phyloP scores from a whole-genome alignment of 345 rosid genomes.

The Erodium maritimum region DNA sequence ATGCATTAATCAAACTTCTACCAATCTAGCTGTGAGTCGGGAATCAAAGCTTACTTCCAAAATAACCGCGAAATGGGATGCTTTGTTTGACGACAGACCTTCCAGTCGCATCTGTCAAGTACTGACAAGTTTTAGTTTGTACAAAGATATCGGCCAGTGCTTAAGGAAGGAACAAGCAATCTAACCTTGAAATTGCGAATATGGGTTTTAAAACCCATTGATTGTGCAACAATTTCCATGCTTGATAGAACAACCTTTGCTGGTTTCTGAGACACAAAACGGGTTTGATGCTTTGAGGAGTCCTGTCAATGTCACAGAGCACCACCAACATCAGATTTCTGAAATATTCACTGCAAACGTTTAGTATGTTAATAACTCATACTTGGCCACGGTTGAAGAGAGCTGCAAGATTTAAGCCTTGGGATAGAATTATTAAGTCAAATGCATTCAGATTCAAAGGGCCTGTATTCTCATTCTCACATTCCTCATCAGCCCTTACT shows the following conservation, averaged over 20 bases:
- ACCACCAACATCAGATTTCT: conserved; percentile 1
- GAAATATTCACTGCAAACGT: background rate
- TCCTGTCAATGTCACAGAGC: conserved; percentile 52
- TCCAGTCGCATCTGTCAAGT: conserved; percentile 87
- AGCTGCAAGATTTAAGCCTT: conserved; percentile 86
- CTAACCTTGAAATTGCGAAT: conserved; percentile 87
- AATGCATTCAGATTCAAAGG: conserved; percentile 91
- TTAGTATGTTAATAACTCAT: conserved; percentile 3
- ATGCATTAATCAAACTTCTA: background rate
- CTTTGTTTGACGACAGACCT: conserved; percentile 62
- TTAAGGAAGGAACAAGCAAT: conserved; percentile 2
- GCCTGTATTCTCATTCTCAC: conserved; percentile 43
- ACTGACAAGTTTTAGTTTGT: conserved; percentile 1
- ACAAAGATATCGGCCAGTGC: background rate
- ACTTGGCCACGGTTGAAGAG: conserved; percentile 90
- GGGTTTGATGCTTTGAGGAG: conserved; percentile 63
- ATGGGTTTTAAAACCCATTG: conserved; percentile 96
- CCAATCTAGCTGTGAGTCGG: background rate
- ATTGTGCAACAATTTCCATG: conserved; percentile 97
- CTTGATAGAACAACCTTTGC: conserved; percentile 78
- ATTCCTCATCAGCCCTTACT: conserved; percentile 34
- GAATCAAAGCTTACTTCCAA: conserved; percentile 45
- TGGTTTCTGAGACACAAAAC: conserved; percentile 78
- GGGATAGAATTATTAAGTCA: conserved; percentile 82
- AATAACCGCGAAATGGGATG: conserved; percentile 62